Evolutionary conservation across 495 filamentous ascomycete species (phyloP).

Genomic region (Penicillium manginii): DNA sequence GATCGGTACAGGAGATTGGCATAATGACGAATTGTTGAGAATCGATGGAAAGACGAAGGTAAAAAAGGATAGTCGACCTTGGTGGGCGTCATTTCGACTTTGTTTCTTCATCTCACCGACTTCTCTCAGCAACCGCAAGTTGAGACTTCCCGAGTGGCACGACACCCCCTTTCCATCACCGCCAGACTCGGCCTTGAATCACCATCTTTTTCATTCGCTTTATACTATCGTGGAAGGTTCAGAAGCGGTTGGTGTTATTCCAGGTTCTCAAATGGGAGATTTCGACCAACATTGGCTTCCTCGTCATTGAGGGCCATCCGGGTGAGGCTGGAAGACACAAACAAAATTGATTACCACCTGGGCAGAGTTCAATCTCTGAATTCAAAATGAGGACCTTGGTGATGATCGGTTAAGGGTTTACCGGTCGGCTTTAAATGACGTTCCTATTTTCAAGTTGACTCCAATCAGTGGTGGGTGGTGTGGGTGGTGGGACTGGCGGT

Average conservation of each 20-base stretch:
- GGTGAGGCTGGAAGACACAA: neutral
- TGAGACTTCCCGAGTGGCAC: slow-evolving; percentile 1
- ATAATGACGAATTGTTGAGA: neutral
- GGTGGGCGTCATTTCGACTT: neutral
- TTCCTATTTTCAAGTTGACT: neutral
- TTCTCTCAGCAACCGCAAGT: neutral
- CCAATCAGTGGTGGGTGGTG: neutral
- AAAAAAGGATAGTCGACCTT: neutral
- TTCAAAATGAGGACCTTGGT: neutral
- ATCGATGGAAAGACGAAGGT: neutral
- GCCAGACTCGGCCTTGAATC: neutral
- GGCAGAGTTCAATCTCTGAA: neutral
- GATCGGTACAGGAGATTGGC: slow-evolving; percentile 1
- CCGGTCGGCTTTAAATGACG: neutral
- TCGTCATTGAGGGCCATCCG: neutral
- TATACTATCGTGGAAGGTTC: neutral
- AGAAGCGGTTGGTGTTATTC: too few species aligned
- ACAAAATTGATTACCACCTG: neutral
- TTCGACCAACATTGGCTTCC: neutral
- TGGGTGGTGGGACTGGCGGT: neutral
- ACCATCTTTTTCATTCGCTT: neutral
- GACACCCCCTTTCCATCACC: neutral
- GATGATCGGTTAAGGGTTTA: neutral
- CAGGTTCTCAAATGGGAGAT: too few species aligned
- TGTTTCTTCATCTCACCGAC: neutral